These are phyloP conservation scores for Fusarium cyanostomum DNA, from an alignment of 2,329 filamentous ascomycete species.

Conservation along the genomic window DNA sequence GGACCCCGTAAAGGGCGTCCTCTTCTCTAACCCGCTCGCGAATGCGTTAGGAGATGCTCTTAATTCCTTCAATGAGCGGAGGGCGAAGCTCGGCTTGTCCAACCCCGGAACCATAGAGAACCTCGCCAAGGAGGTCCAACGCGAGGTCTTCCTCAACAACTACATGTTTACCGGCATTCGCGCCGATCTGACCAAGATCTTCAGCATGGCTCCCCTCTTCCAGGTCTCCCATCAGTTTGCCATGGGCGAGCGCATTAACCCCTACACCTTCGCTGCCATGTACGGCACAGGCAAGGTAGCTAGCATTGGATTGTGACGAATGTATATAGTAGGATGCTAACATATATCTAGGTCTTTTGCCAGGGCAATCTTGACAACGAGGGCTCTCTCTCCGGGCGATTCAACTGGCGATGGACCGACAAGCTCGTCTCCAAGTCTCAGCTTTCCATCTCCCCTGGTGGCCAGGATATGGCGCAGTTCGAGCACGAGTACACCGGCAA, in stretches of 20 bases:
- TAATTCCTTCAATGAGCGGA: conserved; percentile 82
- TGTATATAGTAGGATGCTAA: conserved; percentile 27
- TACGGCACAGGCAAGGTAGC: conserved; percentile 90
- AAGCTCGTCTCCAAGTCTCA: conserved; percentile 87
- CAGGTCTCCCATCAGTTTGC: conserved; percentile 97
- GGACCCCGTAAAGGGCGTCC: conserved; percentile 67
- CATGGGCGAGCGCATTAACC: conserved; percentile 91
- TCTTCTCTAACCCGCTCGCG: conserved; percentile 79
- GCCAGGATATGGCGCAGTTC: conserved; percentile 89
- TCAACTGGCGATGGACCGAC: conserved; percentile 90
- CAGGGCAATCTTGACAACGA: conserved; percentile 97
- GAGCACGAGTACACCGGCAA: conserved; percentile 95
- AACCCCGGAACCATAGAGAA: conserved; percentile 95
- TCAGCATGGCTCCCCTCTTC: conserved; percentile 93
- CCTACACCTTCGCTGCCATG: conserved; percentile 93
- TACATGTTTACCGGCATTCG: conserved; percentile 96
- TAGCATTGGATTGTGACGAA: conserved; percentile 9
- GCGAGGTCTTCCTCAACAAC: conserved; percentile 95
- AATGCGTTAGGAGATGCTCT: conserved; percentile 79
- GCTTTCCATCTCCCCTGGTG: conserved; percentile 82
- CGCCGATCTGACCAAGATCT: conserved; percentile 95
- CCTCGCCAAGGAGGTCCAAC: conserved; percentile 90
- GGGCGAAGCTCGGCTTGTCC: conserved; percentile 85
- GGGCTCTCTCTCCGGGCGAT: conserved; percentile 83
- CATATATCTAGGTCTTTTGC: conserved; percentile 78